These are phyloP conservation scores for Ambrosiella beaveri DNA, from an alignment of 2,329 filamentous ascomycete species.

Conservation along the genomic window DNA sequence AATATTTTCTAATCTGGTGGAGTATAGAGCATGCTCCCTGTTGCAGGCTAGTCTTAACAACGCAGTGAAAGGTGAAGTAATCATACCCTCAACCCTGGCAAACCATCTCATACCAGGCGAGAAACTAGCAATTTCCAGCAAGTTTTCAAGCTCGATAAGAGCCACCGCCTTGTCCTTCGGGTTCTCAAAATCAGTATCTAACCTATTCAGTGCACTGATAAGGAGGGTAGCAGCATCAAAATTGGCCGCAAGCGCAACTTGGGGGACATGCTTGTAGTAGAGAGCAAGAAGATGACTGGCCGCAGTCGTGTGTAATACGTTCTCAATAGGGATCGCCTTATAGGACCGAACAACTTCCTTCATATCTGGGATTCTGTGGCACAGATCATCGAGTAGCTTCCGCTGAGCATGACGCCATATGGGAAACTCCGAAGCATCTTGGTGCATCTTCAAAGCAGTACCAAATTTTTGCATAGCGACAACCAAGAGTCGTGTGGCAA, in stretches of 20 bases:
- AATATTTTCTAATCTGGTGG: constrained; percentile 7
- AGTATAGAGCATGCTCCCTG: constrained; percentile 10
- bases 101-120: constrained; percentile 87
- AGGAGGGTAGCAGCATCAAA: constrained; percentile 75
- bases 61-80: constrained; percentile 52
- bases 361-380: constrained; percentile 59
- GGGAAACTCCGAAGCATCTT: constrained; percentile 17
- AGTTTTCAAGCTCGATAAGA: constrained; percentile 60
- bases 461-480: constrained; percentile 65
- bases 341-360: constrained; percentile 66
- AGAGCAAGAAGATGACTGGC: constrained; percentile 60
- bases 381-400: constrained; percentile 57
- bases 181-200: constrained; percentile 38
- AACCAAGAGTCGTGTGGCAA: constrained; percentile 64
- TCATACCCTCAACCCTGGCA: constrained; percentile 48
- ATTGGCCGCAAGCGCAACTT: constrained; percentile 62
- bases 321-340: constrained; percentile 47
- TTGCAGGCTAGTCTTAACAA: constrained; percentile 35
- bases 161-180: constrained; percentile 35
- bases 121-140: constrained; percentile 62
- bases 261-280: constrained; percentile 74
- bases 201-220: constrained; percentile 44
- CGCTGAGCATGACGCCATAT: constrained; percentile 54
- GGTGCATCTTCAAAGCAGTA: constrained; percentile 42
- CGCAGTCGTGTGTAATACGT: constrained; percentile 60